phyloP scores from a whole-genome alignment of 164 flowering plant species.

The Saururus chinensis region DNA sequence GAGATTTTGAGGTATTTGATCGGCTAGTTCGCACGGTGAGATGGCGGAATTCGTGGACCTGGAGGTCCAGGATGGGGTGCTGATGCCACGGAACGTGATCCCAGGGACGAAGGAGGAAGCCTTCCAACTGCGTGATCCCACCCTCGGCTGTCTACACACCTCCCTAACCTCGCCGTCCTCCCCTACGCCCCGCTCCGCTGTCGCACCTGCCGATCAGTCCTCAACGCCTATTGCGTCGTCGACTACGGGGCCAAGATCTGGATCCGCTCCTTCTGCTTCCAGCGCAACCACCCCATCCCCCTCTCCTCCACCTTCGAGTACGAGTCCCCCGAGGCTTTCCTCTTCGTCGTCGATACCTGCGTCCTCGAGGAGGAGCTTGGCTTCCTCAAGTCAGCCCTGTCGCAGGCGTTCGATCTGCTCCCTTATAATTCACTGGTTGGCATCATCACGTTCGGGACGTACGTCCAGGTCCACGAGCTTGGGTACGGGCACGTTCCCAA shows the following conservation, averaged over 20 bases:
- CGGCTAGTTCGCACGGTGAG: no score
- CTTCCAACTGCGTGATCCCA: constrained; percentile 51
- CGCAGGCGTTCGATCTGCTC: constrained; percentile 62
- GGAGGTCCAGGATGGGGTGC: constrained; percentile 67
- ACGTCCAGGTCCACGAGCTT: constrained; percentile 79
- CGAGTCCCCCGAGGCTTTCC: constrained; percentile 25
- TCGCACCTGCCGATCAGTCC: constrained; percentile 76
- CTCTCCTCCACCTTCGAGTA: constrained; percentile 86
- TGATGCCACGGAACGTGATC: constrained; percentile 93
- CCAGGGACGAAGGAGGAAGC: constrained; percentile 80
- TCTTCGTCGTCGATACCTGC: constrained; percentile 79
- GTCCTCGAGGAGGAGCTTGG: constrained; percentile 81
- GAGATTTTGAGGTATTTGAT: no score
- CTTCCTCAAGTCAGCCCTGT: constrained; percentile 54
- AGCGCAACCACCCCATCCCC: constrained; percentile 73
- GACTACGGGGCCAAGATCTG: constrained; percentile 85
- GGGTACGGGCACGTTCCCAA: constrained; percentile 69
- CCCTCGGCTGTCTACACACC: constrained; percentile 76
- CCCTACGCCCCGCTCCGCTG: constrained; percentile 78
- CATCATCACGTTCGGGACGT: constrained; percentile 75
- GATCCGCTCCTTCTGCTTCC: constrained; percentile 88
- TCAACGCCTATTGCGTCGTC: constrained; percentile 74
- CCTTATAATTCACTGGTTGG: constrained; percentile 80
- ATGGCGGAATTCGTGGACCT: constrained; percentile 83
- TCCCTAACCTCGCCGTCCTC: constrained; percentile 54